Evolutionary conservation across 768 basidiomycete genomes (phyloP).

Genomic region (Megacollybia marginata): DNA sequence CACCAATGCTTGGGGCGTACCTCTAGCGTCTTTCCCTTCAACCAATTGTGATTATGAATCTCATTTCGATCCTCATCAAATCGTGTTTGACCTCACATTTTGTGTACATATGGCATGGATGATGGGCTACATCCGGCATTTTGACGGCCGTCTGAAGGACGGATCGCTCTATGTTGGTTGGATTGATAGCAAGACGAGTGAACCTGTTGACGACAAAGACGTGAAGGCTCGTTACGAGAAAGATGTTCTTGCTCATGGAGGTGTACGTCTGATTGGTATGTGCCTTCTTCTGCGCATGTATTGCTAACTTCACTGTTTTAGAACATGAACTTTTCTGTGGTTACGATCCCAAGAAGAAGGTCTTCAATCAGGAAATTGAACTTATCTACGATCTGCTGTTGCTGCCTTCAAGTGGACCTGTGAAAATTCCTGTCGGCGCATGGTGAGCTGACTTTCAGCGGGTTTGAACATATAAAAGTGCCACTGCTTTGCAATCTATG

Average conservation of each 20-base stretch:
- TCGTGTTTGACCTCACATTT: constrained; percentile 56
- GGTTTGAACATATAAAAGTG: constrained; percentile 36
- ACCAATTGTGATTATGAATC: constrained; percentile 41
- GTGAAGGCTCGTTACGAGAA: constrained; percentile 91
- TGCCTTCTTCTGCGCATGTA: background rate
- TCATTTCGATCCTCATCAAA: constrained; percentile 44
- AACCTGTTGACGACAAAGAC: constrained; percentile 98
- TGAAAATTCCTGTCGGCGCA: constrained; percentile 98
- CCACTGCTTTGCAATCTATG: constrained; percentile 94
- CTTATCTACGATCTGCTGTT: constrained; percentile 91
- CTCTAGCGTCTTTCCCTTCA: constrained; percentile 42
- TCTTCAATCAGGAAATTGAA: constrained; percentile 96
- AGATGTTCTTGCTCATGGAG: constrained; percentile 85
- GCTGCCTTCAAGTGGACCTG: constrained; percentile 92
- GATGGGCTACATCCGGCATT: constrained; percentile 98
- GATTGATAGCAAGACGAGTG: constrained; percentile 90
- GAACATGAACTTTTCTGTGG: constrained; percentile 98
- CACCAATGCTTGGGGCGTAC: constrained; percentile 32
- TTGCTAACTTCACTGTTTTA: constrained; percentile 22
- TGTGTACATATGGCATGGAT: constrained; percentile 97
- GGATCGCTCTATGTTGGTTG: constrained; percentile 94
- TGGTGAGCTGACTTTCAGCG: constrained; percentile 50
- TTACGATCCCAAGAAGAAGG: constrained; percentile 95
- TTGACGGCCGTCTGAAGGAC: constrained; percentile 92
- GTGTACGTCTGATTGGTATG: constrained; percentile 90